Evolutionary conservation across 306 rosid species (phyloP).

Genomic region (Pyrus pyrifolia): DNA sequence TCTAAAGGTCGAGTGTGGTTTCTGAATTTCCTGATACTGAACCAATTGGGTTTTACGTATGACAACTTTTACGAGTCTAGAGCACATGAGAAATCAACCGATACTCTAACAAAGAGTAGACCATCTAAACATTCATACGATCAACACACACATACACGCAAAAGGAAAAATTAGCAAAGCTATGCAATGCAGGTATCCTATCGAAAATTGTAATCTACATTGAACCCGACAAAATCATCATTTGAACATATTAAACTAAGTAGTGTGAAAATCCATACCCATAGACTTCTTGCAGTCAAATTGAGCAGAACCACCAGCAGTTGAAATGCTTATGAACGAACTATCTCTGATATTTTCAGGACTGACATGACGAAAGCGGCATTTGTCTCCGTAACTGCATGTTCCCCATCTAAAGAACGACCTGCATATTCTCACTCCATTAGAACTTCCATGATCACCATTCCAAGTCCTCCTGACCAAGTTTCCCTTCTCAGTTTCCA

Average conservation of each 20-base stretch:
- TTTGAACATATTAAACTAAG: neutral
- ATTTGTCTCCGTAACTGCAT: slow-evolving; percentile 29
- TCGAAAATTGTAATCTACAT: neutral
- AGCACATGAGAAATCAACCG: neutral
- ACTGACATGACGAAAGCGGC: slow-evolving; percentile 38
- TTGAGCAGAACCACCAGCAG: neutral
- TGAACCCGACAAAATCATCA: neutral
- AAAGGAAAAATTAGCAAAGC: neutral
- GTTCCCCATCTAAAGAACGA: slow-evolving; percentile 11
- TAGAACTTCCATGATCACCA: neutral
- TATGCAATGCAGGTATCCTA: neutral
- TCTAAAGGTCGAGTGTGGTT: neutral
- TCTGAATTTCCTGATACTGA: neutral
- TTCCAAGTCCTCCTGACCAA: neutral
- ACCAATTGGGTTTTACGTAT: neutral
- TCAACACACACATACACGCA: neutral
- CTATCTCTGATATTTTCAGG: slow-evolving; percentile 1
- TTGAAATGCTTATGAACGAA: neutral
- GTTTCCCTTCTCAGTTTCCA: neutral
- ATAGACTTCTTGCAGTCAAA: neutral
- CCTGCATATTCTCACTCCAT: slow-evolving; percentile 19
- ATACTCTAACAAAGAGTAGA: neutral
- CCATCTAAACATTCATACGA: neutral
- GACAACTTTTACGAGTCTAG: neutral
- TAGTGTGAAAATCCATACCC: slow-evolving; percentile 7